Conservation (phyloP, 768 basidiomycete species). For the Mycena amicta region DNA sequence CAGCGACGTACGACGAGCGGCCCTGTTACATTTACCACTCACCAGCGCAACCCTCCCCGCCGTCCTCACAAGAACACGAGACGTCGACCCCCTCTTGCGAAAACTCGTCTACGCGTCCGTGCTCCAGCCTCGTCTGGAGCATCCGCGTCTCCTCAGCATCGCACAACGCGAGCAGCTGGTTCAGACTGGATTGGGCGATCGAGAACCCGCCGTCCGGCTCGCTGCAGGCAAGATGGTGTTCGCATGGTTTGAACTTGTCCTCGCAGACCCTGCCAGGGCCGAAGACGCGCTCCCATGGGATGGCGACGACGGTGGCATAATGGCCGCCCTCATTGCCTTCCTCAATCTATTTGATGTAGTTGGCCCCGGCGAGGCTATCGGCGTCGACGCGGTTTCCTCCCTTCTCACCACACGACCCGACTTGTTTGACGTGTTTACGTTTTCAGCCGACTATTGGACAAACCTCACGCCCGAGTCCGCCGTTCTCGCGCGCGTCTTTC, state of each 20-base stretch:
- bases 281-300: slow-evolving; percentile 34
- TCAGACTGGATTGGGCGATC: slow-evolving; percentile 87
- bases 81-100: slow-evolving; percentile 80
- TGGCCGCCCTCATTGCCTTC: slow-evolving; percentile 48
- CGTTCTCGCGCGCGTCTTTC: slow-evolving; percentile 81
- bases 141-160: slow-evolving; percentile 75
- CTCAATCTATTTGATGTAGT: slow-evolving; percentile 61
- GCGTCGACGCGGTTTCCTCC: slow-evolving; percentile 79
- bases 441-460: slow-evolving; percentile 82
- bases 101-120: slow-evolving; percentile 75
- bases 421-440: slow-evolving; percentile 69
- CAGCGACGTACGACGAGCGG: slow-evolving; percentile 91
- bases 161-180: slow-evolving; percentile 83
- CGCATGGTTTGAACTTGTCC: slow-evolving; percentile 76
- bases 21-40: slow-evolving; percentile 75
- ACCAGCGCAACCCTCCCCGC: slow-evolving; percentile 60
- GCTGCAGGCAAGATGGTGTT: slow-evolving; percentile 80
- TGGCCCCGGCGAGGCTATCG: slow-evolving; percentile 67
- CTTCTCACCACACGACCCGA: slow-evolving; percentile 76
- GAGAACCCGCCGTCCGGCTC: slow-evolving; percentile 80
- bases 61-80: slow-evolving; percentile 80
- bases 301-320: slow-evolving; percentile 50
- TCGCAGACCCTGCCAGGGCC: slow-evolving; percentile 37
- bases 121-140: slow-evolving; percentile 54
- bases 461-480: slow-evolving; percentile 76